Percentiles rank a stretch among this genome's conserved stretches.
Conservation (phyloP, 2,329 filamentous ascomycete species). For the Diatrype stigma region DNA sequence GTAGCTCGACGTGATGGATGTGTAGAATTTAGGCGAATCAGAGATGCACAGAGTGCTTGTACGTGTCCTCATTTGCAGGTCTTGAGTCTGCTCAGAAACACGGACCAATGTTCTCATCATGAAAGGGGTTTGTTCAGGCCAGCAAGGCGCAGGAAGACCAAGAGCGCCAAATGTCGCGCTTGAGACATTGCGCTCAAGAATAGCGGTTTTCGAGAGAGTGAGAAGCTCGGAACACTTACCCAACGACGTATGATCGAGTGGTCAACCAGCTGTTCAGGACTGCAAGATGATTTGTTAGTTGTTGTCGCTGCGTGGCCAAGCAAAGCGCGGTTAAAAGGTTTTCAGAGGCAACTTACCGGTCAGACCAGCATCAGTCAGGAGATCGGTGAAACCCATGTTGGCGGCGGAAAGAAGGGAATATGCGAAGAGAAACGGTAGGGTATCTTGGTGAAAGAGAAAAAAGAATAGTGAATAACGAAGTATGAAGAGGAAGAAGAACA, state of each 20-base stretch:
- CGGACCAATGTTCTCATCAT: slow-evolving; percentile 79
- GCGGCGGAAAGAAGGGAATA: slow-evolving; percentile 14
- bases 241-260: slow-evolving; percentile 67
- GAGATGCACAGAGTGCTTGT: slow-evolving; percentile 34
- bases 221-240: slow-evolving; percentile 48
- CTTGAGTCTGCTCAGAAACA: slow-evolving; percentile 79
- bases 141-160: slow-evolving; percentile 6
- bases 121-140: slow-evolving; percentile 9
- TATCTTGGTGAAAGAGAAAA: slow-evolving; percentile 25
- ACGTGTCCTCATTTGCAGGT: slow-evolving; percentile 53
- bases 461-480: slow-evolving; percentile 21
- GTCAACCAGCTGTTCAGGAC: slow-evolving; percentile 58
- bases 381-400: slow-evolving; percentile 59
- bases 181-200: slow-evolving; percentile 6
- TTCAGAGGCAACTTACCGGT: slow-evolving; percentile 36
- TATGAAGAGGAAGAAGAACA: slow-evolving; percentile 9
- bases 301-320: slow-evolving; percentile 2
- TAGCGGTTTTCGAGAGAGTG: slow-evolving; percentile 9
- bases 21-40: slow-evolving; percentile 18
- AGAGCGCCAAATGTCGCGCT: background rate
- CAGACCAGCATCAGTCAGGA: slow-evolving; percentile 52
- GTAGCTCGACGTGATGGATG: slow-evolving; percentile 1
- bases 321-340: background rate
- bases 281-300: slow-evolving; percentile 16
- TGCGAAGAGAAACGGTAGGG: slow-evolving; percentile 17